Evolutionary conservation across 805 yeast genomes (phyloP), one percentile per base, ranked within the genome.

Genomic region (Candida sanyiensis): DNA sequence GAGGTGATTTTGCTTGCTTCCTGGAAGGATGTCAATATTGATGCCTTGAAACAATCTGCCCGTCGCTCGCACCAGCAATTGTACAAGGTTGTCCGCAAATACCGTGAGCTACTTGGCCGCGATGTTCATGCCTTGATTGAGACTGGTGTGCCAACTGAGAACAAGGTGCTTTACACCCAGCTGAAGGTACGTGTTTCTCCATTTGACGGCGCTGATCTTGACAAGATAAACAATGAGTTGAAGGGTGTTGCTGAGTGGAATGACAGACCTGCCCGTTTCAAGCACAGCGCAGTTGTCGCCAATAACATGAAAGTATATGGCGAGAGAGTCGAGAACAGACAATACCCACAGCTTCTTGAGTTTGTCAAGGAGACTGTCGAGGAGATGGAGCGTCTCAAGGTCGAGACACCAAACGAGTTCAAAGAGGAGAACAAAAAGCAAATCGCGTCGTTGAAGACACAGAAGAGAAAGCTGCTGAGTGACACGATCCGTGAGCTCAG

Each of bases 1-100:
- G 98, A 93, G 42, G 80, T 88, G 4, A 87, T 93, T 30, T 63
- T 86, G 32, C 67, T 93, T 12, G 97, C 98, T 2, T 85, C 96
- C 52, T 94, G 97, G 97, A 88, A 89, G 50, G 99, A 93, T 63
- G 89, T 88, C 10, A 94, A 93, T 53, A 76, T 88, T 31, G 94
- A 84, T 54, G 96, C 98, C 0, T 69, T 93, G 52, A 88, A 86
- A 50, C 97, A 89, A 61, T 86, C 96, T 61, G 93, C 98, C 6
- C 78, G 87, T 47, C 75, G 83, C 34, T 88, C 97, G 1, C 98
- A 94, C 55, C 76, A 77, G 47, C 77, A 71, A 50, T 75, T 93
- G 38, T 90, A 81, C 73, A 93, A 88, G 60, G 58, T 84, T 37
- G 83, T 90, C 9, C 72, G 88, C 42, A 87, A 87, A 58, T 93